Percentiles rank a stretch among this genome's conserved stretches.
phyloP scores from a whole-genome alignment of 176 grass and related monocot species.

The Tillandsia leiboldiana region DNA sequence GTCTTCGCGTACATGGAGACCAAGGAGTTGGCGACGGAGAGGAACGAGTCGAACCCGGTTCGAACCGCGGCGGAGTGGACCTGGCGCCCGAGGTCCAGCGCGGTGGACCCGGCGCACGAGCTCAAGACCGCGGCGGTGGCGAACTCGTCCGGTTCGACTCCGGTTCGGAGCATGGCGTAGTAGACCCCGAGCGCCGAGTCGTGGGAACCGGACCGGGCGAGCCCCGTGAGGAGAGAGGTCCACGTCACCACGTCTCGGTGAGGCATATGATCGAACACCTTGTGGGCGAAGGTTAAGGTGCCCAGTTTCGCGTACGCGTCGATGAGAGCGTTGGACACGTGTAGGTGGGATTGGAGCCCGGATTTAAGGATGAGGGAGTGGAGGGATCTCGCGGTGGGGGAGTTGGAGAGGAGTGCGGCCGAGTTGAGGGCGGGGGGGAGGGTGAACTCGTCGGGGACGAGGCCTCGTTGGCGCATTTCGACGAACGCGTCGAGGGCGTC shows the following conservation, averaged over 20 bases:
- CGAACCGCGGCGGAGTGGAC: slow-evolving; percentile 28
- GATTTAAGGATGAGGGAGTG: slow-evolving; percentile 29
- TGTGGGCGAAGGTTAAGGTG: slow-evolving; percentile 14
- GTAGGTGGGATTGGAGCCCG: slow-evolving; percentile 39
- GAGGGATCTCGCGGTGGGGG: slow-evolving; percentile 11
- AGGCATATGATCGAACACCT: slow-evolving; percentile 49
- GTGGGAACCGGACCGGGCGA: slow-evolving; percentile 33
- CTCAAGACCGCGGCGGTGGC: slow-evolving; percentile 28
- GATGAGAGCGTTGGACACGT: slow-evolving; percentile 55
- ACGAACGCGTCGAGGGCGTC: slow-evolving; percentile 32
- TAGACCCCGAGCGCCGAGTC: slow-evolving; percentile 19
- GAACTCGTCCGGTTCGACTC: slow-evolving; percentile 37
- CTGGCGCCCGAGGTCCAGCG: slow-evolving; percentile 28
- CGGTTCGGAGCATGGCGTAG: slow-evolving; percentile 24
- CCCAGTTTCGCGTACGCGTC: slow-evolving; percentile 52
- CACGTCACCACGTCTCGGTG: slow-evolving; percentile 46
- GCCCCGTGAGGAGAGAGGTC: slow-evolving; percentile 54
- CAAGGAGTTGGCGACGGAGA: slow-evolving; percentile 48
- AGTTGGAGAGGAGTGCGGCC: slow-evolving; percentile 22
- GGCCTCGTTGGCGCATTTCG: slow-evolving; percentile 40
- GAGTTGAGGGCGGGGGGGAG: slow-evolving; percentile 50
- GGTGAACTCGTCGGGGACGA: slow-evolving; percentile 53
- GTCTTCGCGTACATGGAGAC: slow-evolving; percentile 60
- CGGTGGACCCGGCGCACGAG: slow-evolving; percentile 31
- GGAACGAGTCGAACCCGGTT: slow-evolving; percentile 22